A percentile compares a stretch with the other conserved stretches of the same genome.
Conservation (phyloP, 495 filamentous ascomycete species). For the Glarea lozoyensis region DNA sequence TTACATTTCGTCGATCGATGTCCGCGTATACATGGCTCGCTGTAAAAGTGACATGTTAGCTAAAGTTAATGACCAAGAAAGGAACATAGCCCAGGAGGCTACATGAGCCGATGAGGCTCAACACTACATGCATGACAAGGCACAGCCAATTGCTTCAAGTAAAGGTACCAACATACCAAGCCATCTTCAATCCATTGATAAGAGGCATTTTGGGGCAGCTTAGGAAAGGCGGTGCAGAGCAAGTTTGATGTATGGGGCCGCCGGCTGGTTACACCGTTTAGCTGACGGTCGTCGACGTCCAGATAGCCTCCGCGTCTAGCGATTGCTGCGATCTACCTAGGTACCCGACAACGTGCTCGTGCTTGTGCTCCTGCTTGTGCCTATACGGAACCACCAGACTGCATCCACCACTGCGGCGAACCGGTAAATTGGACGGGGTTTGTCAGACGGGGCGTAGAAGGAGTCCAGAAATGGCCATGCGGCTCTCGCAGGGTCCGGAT, state of each 20-base stretch:
- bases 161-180: conserved; percentile 37
- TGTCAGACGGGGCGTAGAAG: not conserved
- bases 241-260: conserved; percentile 5
- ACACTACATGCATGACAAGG: conserved; percentile 8
- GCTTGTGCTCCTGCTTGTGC: not conserved
- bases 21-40: conserved; percentile 76
- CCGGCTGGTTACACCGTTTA: not conserved
- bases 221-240: conserved; percentile 1
- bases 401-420: conserved; percentile 7
- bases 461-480: not conserved
- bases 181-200: conserved; percentile 50
- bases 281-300: conserved; percentile 8
- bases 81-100: conserved; percentile 4
- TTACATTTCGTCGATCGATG: conserved; percentile 80
- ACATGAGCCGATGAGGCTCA: conserved; percentile 1
- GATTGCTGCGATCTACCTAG: not conserved
- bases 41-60: conserved; percentile 23
- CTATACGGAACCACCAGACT: conserved; percentile 2
- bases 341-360: not conserved
- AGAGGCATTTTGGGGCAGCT: conserved; percentile 34
- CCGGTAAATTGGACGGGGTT: not conserved
- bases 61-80: not conserved
- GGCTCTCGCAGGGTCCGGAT: not conserved
- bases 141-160: conserved; percentile 12
- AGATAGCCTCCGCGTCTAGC: conserved; percentile 12